Percentiles rank a stretch among this genome's conserved stretches.
These are phyloP conservation scores for Fusarium clavum DNA, from an alignment of 2,329 filamentous ascomycete genomes.

Conservation along the genomic window DNA sequence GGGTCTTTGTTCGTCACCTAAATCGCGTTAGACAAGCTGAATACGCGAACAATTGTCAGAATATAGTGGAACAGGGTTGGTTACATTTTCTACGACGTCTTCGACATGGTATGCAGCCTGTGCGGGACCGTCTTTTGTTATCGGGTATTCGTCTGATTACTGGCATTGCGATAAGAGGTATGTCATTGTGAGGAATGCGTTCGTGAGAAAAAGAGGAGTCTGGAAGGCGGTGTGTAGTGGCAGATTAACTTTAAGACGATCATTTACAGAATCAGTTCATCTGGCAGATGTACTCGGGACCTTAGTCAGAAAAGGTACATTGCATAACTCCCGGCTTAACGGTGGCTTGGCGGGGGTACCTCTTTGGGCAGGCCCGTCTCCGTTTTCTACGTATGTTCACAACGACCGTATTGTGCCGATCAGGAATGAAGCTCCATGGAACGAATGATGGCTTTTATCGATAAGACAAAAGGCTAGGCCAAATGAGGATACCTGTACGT, in stretches of 20 bases:
- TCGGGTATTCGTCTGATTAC: slow-evolving; percentile 30
- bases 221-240: neutral
- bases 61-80: neutral
- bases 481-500: neutral
- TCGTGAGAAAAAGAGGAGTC: slow-evolving; percentile 22
- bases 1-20: slow-evolving; percentile 33
- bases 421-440: neutral
- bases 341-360: too few species aligned
- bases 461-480: neutral
- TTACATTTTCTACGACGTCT: slow-evolving; percentile 35
- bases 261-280: too few species aligned
- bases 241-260: neutral
- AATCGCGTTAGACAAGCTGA: neutral
- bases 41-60: too few species aligned
- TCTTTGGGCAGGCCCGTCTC: too few species aligned
- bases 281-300: too few species aligned
- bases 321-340: too few species aligned
- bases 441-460: neutral
- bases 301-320: too few species aligned
- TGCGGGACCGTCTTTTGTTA: slow-evolving; percentile 28
- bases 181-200: slow-evolving; percentile 2
- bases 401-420: too few species aligned
- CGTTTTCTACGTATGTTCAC: too few species aligned
- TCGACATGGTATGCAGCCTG: slow-evolving; percentile 31
- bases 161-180: slow-evolving; percentile 24